Evolutionary conservation across 2,329 filamentous ascomycete genomes (phyloP), one percentile per base, ranked within the genome.

Genomic region (Tolypocladium guangdongense): DNA sequence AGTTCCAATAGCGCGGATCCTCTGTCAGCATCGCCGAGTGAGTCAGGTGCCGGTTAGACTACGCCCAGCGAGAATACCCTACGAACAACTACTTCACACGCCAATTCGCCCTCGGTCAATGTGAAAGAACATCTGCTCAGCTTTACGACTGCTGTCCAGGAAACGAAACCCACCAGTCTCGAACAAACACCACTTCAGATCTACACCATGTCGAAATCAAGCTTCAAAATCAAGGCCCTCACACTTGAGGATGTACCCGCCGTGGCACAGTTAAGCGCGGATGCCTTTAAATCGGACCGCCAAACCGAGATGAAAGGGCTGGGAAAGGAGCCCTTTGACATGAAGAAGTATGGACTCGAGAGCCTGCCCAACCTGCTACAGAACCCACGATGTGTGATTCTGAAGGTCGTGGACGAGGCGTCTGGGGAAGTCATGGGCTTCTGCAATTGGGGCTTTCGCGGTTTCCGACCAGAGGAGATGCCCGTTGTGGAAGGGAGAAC

Each of bases 281-380:
- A 63, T 35, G 60, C 66, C 10, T 71, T 71, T 39, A 55, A 58
- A 30, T 53, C 53, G 11, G 69, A 71, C 52, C 60, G 66, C 20
- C 66, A 71, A 45, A 70, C 68, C 2, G 59, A 67, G 58, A 67
- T 71, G 63, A 71, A 71, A 53, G 62, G 59, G 7, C 58, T 62
- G 37, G 59, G 62, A 52, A 57, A 62, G 46, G 56, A 59, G 27
- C 60, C 66, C 4, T 65, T 62, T 48, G 57, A 60, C 12, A 66
- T 68, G 52, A 60, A 61, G 2, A 56, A 60, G 7, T 60, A 63
- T 12, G 61, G 61, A 54, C 52, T 55, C 5, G 54, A 60, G 18
- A 61, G 59, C 36, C 51, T 69, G 22, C 57, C 58, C 14, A 32
- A 54, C 11, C 59, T 62, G 55, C 50, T 66, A 16, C 54, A 54